These are phyloP conservation scores for Leishmania mexicana DNA, from an alignment of 208 protist genomes.

Conservation along the genomic window DNA sequence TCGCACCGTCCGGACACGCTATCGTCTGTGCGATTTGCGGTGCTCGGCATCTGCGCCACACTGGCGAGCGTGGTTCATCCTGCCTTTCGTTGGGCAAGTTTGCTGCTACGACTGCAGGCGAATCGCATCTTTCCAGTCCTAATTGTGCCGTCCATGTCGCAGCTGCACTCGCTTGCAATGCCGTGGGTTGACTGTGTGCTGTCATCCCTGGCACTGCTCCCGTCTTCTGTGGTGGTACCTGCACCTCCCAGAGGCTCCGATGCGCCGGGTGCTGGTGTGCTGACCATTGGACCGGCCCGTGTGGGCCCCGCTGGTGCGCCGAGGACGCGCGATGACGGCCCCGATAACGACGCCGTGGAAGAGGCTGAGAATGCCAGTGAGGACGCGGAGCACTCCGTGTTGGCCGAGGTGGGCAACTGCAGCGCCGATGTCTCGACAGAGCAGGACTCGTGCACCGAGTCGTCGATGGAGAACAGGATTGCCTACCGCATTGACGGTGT, in stretches of 20 bases:
- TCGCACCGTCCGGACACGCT: conserved; percentile 40
- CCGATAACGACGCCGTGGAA: neutral
- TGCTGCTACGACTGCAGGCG: conserved; percentile 44
- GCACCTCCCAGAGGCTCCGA: neutral
- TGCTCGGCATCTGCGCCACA: conserved; percentile 39
- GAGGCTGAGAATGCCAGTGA: conserved; percentile 14
- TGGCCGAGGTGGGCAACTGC: neutral
- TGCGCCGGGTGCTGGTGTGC: neutral
- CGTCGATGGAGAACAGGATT: conserved; percentile 26
- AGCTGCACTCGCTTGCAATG: conserved; percentile 47
- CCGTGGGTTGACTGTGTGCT: conserved; percentile 51
- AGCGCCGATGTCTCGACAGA: conserved; percentile 13
- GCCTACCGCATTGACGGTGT: conserved; percentile 29
- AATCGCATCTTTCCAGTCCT: conserved; percentile 58
- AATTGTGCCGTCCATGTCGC: conserved; percentile 55
- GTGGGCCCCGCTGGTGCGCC: neutral
- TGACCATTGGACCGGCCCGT: neutral
- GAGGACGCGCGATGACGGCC: neutral
- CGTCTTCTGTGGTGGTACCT: neutral
- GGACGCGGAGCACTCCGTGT: conserved; percentile 5
- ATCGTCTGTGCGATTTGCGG: conserved; percentile 47
- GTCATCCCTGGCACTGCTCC: conserved; percentile 36
- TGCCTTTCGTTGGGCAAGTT: conserved; percentile 34
- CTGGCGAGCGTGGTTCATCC: conserved; percentile 30
- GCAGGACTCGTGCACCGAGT: conserved; percentile 14